These are phyloP conservation scores for Russula vinacea DNA, from an alignment of 768 basidiomycete genomes.

Conservation along the genomic window DNA sequence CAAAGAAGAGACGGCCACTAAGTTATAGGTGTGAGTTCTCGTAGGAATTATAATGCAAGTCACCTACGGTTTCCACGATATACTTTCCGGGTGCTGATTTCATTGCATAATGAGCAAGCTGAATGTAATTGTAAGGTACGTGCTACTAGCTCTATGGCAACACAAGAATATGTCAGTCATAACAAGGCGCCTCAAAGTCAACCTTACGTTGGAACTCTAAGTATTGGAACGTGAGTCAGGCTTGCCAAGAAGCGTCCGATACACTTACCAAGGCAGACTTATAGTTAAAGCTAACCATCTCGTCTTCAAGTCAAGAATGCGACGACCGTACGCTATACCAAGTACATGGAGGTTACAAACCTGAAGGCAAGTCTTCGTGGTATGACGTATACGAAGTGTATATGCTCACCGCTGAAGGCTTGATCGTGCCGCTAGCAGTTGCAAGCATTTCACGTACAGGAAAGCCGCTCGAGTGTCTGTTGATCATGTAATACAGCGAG, in stretches of 20 bases:
- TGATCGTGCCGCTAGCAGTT: neutral
- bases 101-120: neutral
- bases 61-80: slow-evolving; percentile 1
- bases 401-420: slow-evolving; percentile 15
- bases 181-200: neutral
- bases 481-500: slow-evolving; percentile 15
- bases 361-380: neutral
- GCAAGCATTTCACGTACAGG: slow-evolving; percentile 16
- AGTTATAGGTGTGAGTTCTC: neutral
- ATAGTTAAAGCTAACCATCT: slow-evolving; percentile 14
- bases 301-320: slow-evolving; percentile 13
- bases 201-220: slow-evolving; percentile 10
- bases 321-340: slow-evolving; percentile 14
- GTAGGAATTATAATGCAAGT: neutral
- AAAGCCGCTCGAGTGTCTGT: slow-evolving; percentile 14
- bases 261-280: neutral
- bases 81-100: slow-evolving; percentile 6
- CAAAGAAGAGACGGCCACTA: slow-evolving; percentile 21
- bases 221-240: too few species aligned
- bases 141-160: slow-evolving; percentile 3
- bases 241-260: too few species aligned
- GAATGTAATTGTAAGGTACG: neutral
- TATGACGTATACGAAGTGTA: neutral
- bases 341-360: slow-evolving; percentile 18
- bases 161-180: neutral